Conservation (phyloP, 192 early-diverging fungal genomes). For the Coemansia sp. region DNA sequence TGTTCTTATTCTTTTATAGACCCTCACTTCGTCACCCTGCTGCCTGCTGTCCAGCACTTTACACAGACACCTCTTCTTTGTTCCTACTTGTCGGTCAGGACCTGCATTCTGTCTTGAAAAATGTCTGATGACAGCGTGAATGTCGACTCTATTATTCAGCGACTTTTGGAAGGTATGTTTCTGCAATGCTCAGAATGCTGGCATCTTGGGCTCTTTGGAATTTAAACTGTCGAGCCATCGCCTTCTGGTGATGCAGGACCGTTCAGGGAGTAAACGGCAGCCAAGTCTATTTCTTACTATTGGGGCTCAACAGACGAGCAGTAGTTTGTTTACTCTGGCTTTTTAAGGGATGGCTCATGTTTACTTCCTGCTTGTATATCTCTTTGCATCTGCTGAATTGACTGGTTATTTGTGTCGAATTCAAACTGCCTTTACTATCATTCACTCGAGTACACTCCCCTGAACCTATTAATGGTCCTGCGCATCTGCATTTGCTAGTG, state of each 20-base stretch:
- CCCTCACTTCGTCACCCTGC: no score
- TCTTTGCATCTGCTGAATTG: no score
- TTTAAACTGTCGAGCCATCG: background rate
- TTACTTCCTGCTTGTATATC: no score
- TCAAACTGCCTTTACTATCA: no score
- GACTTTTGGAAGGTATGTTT: constrained; percentile 49
- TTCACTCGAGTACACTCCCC: no score
- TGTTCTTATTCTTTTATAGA: no score
- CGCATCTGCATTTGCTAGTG: no score
- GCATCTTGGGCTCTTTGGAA: background rate
- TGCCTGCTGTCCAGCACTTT: no score
- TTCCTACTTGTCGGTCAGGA: constrained; percentile 5
- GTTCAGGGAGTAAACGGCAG: background rate
- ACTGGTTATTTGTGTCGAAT: no score
- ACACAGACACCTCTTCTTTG: constrained; percentile 1
- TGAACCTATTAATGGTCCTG: no score
- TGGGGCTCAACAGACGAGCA: background rate
- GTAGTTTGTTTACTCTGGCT: background rate
- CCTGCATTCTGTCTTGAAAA: constrained; percentile 1
- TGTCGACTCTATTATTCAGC: constrained; percentile 53
- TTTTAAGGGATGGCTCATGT: background rate
- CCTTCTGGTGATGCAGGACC: background rate
- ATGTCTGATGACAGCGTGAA: constrained; percentile 51
- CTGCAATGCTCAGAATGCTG: background rate
- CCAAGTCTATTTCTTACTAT: background rate